Evolutionary conservation across 2,329 filamentous ascomycete species (phyloP).

Genomic region (Aaosphaeria arxii): DNA sequence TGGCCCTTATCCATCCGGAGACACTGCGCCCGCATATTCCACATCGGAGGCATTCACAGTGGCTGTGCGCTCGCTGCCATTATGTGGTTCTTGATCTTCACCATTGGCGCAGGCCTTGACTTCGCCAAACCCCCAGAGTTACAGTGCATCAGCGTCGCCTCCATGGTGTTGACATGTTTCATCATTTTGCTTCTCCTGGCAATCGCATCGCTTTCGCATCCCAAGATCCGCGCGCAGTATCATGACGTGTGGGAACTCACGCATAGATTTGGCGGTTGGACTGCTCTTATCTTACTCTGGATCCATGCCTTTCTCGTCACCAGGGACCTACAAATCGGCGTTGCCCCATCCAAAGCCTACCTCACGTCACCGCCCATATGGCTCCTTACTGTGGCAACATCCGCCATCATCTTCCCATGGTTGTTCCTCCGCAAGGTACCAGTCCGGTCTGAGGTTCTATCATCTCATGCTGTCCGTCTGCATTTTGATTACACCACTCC

Average conservation of each 20-base stretch:
- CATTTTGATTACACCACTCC: constrained; percentile 45
- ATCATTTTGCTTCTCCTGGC: constrained; percentile 24
- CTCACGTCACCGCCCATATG: constrained; percentile 53
- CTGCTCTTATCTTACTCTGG: constrained; percentile 35
- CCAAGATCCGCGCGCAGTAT: constrained; percentile 24
- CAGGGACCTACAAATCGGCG: constrained; percentile 16
- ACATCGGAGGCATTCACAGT: constrained; percentile 38
- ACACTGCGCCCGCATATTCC: constrained; percentile 32
- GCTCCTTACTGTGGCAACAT: constrained; percentile 65
- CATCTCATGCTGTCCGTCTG: constrained; percentile 69
- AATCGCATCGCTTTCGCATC: constrained; percentile 30
- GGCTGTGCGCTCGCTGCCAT: constrained; percentile 33
- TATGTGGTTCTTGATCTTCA: constrained; percentile 46
- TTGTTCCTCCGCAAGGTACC: constrained; percentile 65
- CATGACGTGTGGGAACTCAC: constrained; percentile 36
- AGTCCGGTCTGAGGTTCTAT: constrained; percentile 68
- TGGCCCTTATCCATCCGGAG: constrained; percentile 30
- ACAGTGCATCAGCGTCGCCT: constrained; percentile 16
- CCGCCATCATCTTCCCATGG: constrained; percentile 73
- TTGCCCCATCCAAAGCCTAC: constrained; percentile 19
- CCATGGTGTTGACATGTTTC: constrained; percentile 28
- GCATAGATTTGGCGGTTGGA: constrained; percentile 39
- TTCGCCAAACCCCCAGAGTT: constrained; percentile 18
- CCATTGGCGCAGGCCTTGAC: constrained; percentile 33
- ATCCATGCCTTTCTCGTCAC: constrained; percentile 23